These are phyloP conservation scores for Boletus sp. DNA, from an alignment of 768 basidiomycete species.

Conservation along the genomic window DNA sequence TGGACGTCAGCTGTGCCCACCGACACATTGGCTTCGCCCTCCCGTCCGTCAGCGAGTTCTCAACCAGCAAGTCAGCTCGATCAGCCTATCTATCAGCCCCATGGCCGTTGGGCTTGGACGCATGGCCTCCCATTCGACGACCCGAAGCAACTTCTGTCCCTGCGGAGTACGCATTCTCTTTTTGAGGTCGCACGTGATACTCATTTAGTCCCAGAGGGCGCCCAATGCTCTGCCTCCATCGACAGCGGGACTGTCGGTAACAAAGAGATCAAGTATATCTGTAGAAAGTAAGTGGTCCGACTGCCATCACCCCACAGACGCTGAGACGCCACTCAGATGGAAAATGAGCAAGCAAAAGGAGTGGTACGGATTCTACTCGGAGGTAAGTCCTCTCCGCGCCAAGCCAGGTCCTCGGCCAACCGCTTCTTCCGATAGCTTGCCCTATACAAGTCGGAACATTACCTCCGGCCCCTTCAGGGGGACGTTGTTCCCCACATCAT, in stretches of 20 bases:
- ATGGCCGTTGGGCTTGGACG: conserved; percentile 34
- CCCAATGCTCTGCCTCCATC: conserved; percentile 38
- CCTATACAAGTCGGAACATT: conserved; percentile 45
- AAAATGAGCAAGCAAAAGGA: conserved; percentile 28
- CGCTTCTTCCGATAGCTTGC: conserved; percentile 41
- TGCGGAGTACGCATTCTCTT: conserved; percentile 22
- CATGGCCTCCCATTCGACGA: conserved; percentile 26
- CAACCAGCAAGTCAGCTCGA: conserved; percentile 12
- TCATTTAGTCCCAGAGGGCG: conserved; percentile 30
- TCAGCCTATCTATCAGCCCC: conserved; percentile 30
- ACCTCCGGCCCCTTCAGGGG: conserved; percentile 53
- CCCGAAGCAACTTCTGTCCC: conserved; percentile 25
- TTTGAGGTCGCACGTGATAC: background rate
- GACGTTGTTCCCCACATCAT: conserved; percentile 52
- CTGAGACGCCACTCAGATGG: conserved; percentile 30
- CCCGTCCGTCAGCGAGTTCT: background rate
- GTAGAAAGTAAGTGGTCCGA: conserved; percentile 32
- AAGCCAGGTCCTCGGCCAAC: conserved; percentile 10
- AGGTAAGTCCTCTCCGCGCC: conserved; percentile 28
- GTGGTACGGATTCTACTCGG: conserved; percentile 42
- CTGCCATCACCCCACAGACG: background rate
- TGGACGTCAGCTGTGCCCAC: conserved; percentile 19
- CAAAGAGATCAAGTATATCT: conserved; percentile 34
- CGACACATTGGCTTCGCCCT: background rate
- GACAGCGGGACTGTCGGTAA: conserved; percentile 32